phyloP scores from a whole-genome alignment of 1,284 basidiomycete genomes.

The Laetiporus sulphureus region DNA sequence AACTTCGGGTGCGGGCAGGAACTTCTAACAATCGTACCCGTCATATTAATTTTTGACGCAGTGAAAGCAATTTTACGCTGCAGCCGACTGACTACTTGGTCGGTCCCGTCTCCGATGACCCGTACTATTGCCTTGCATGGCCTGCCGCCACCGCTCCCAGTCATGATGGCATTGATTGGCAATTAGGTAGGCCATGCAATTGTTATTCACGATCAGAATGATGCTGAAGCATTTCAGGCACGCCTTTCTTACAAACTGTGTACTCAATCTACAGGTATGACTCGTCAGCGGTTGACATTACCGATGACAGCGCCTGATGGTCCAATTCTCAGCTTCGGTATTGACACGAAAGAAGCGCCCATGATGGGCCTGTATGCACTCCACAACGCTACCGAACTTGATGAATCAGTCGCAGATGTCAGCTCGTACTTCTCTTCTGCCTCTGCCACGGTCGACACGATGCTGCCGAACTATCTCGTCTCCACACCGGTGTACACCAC shows the following conservation, averaged over 20 bases:
- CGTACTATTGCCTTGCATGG: conserved; percentile 77
- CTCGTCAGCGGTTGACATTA: neutral
- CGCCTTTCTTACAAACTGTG: conserved; percentile 73
- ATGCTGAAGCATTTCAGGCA: conserved; percentile 34
- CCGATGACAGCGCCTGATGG: too few species aligned
- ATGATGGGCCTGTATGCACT: conserved; percentile 68
- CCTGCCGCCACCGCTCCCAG: conserved; percentile 62
- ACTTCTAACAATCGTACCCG: neutral
- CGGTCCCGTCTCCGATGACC: conserved; percentile 60
- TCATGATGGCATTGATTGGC: conserved; percentile 82
- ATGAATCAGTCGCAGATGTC: conserved; percentile 36
- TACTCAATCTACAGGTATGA: conserved; percentile 76
- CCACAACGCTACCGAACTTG: conserved; percentile 35
- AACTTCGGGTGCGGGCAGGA: conserved; percentile 55
- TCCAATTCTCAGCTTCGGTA: conserved; percentile 51
- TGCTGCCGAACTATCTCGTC: conserved; percentile 71
- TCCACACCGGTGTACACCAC: conserved; percentile 60
- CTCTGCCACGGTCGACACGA: conserved; percentile 63
- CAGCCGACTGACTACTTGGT: conserved; percentile 82
- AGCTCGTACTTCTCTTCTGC: conserved; percentile 52
- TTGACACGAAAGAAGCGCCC: conserved; percentile 63
- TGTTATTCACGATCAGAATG: too few species aligned
- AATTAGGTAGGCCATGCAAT: conserved; percentile 62
- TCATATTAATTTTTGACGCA: conserved; percentile 19
- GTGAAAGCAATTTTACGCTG: conserved; percentile 54